A percentile compares a stretch with the other conserved stretches of the same genome.
Evolutionary conservation across 768 basidiomycete species (phyloP).

Genomic region (Tulasnella sp.): DNA sequence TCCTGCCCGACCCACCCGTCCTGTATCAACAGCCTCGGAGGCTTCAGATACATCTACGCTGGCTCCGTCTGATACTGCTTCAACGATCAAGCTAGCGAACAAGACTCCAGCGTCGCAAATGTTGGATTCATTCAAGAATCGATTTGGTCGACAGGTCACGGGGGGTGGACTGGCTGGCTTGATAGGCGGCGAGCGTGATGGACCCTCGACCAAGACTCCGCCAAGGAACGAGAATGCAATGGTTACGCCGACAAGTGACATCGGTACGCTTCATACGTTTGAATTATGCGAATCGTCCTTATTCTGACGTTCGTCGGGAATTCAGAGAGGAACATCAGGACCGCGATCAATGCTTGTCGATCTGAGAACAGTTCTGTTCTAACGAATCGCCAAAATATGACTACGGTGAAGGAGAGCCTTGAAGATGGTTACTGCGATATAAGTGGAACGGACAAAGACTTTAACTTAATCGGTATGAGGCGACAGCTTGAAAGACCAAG

Average conservation of each 20-base stretch:
- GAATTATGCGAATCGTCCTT: conserved; percentile 21
- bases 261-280: conserved; percentile 38
- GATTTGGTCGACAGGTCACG: neutral
- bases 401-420: conserved; percentile 65
- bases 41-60: neutral
- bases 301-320: neutral
- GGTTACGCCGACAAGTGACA: conserved; percentile 45
- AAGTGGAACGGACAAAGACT: conserved; percentile 57
- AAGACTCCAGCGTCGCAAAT: neutral
- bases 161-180: neutral
- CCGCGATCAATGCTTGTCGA: conserved; percentile 64
- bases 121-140: conserved; percentile 15
- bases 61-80: neutral
- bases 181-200: neutral
- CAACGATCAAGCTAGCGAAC: neutral
- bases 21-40: neutral
- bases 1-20: neutral
- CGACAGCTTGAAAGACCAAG: neutral
- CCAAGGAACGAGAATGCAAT: conserved; percentile 26
- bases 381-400: conserved; percentile 63
- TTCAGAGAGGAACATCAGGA: conserved; percentile 30
- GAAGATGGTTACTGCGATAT: conserved; percentile 80
- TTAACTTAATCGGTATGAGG: conserved; percentile 56
- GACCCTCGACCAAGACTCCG: conserved; percentile 15
- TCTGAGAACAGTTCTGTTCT: conserved; percentile 61